Percentiles rank a stretch among this genome's conserved stretches.
Evolutionary conservation across 345 rosid genomes (phyloP).

Genomic region (Citrus trifoliata): DNA sequence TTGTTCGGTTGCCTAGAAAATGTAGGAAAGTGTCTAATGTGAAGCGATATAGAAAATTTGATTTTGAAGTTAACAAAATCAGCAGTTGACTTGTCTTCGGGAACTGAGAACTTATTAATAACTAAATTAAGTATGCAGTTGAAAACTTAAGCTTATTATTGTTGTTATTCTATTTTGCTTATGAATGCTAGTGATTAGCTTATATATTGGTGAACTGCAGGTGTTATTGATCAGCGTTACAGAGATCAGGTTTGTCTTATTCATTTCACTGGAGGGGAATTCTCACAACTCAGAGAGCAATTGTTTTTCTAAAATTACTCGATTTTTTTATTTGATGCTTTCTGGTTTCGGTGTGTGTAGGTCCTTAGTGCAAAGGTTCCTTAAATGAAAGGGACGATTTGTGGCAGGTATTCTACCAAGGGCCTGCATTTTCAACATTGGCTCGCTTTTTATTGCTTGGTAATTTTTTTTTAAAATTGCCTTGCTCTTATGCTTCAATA

Average conservation of each 20-base stretch:
- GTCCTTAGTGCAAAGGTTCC: constrained; percentile 35
- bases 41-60: background rate
- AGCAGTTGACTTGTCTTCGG: background rate
- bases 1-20: background rate
- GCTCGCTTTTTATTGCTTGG: constrained; percentile 71
- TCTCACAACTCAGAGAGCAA: too few species aligned
- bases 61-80: background rate
- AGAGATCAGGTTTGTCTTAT: constrained; percentile 49
- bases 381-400: constrained; percentile 47
- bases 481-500: background rate
- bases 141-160: background rate
- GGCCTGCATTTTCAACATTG: constrained; percentile 73
- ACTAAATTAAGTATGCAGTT: background rate
- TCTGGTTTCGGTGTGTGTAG: constrained; percentile 27
- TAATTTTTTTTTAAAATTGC: constrained; percentile 14
- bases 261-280: background rate
- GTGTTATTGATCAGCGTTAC: constrained; percentile 46
- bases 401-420: constrained; percentile 58
- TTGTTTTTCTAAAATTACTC: background rate
- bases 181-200: background rate
- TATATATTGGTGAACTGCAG: constrained; percentile 28
- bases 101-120: background rate
- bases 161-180: background rate
- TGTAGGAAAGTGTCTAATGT: background rate
- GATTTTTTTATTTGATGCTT: background rate